Evolutionary conservation across 352 stramenopile species (phyloP), one percentile per base, ranked within the genome.

Genomic region (Phytopythium boreale): DNA sequence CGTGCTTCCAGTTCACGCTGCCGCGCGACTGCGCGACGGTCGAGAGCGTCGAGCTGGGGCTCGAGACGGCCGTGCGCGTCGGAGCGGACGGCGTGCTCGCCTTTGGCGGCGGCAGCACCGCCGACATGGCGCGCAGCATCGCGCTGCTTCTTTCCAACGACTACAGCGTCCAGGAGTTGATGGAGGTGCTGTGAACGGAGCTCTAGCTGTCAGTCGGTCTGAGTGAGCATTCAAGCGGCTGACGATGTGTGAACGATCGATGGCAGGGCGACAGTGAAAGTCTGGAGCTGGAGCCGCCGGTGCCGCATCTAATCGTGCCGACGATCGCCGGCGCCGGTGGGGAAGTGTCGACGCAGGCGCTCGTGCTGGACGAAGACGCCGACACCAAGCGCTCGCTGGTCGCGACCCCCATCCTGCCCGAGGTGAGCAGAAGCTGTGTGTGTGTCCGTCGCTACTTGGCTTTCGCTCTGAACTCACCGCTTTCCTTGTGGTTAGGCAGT

Each of bases 1-100:
- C 84, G 14, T 88, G 77, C 58, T 92, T 92, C 61, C 81, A 90
- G 68, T 87, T 88, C 70, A 92, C 84, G 20, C 60, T 92, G 52
- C 71, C 79, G 66, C 72, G 76, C 19, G 84, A 92, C 56, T 92
- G 84, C 61, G 74, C 84, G 14, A 90, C 84, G 14, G 46, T 88
- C 24, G 63, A 79, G 26, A 72, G 71, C 11, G 75, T 92, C 52
- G 78, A 90, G 61, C 72, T 82, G 26, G 84, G 74, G 0, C 67
- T 72, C 31, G 75, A 80, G 9, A 85, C 77, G 14, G 84, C 84
- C 0, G 67, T 75, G 47, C 79, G 84, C 9, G 81, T 92, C 11
- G 84, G 84, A 12, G 84, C 81, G 1, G 76, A 92, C 53, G 79
- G 84, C 17, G 75, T 92, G 56, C 67, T 92, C 19, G 81, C 77